Percentiles rank a stretch among this genome's conserved stretches.
Evolutionary conservation across 108 stramenopile species (phyloP).

Genomic region (Cyclotella baltica): DNA sequence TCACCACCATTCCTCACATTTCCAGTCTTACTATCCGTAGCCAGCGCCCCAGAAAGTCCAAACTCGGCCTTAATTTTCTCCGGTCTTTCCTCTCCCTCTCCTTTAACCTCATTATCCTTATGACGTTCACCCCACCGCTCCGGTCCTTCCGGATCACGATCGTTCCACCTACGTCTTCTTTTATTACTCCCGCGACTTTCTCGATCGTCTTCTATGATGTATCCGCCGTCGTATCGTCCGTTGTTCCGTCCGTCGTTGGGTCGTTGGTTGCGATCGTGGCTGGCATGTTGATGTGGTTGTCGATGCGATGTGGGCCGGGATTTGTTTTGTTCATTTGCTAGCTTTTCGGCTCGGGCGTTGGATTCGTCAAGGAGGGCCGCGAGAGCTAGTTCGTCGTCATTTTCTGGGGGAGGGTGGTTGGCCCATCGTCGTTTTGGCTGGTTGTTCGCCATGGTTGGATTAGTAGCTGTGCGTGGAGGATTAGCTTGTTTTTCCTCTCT

Average conservation of each 20-base stretch:
- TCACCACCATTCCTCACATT: conserved; percentile 87
- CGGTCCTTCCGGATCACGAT: conserved; percentile 2
- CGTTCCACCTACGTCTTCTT: conserved; percentile 21
- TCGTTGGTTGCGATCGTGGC: conserved; percentile 20
- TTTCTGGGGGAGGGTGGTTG: conserved; percentile 11
- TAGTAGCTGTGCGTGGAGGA: neutral
- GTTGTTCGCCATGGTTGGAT: neutral
- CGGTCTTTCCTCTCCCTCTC: conserved; percentile 33
- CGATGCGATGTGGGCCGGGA: conserved; percentile 29
- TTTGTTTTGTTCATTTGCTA: conserved; percentile 29
- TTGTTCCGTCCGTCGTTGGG: neutral
- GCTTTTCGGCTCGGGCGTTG: conserved; percentile 27
- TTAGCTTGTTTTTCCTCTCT: neutral
- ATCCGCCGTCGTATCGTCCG: neutral
- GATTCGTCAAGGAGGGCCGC: conserved; percentile 36
- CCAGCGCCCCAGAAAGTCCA: conserved; percentile 95
- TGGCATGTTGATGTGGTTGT: conserved; percentile 13
- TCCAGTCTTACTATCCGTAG: conserved; percentile 86
- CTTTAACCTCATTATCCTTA: conserved; percentile 1
- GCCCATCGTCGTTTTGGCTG: neutral
- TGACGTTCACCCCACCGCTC: conserved; percentile 10
- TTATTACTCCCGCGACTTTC: neutral
- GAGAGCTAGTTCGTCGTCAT: conserved; percentile 38
- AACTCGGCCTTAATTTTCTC: conserved; percentile 85
- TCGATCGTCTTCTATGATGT: conserved; percentile 33